A percentile compares a stretch with the other conserved stretches of the same genome.
These are phyloP conservation scores for Pleomassaria siparia DNA, from an alignment of 2,329 filamentous ascomycete species.

Conservation along the genomic window DNA sequence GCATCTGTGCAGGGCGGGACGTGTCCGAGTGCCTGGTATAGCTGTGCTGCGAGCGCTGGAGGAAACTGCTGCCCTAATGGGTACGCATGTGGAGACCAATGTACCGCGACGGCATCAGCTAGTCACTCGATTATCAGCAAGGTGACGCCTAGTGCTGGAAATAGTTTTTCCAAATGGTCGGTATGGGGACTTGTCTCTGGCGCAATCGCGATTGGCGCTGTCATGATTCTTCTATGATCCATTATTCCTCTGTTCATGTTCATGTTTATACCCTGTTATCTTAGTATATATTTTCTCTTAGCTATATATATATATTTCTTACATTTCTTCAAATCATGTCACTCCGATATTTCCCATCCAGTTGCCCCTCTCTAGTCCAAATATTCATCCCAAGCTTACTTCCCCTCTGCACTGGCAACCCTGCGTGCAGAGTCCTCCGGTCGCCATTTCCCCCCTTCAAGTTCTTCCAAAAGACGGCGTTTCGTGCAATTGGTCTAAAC, in stretches of 20 bases:
- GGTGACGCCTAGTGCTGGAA: conserved; percentile 41
- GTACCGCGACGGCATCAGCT: conserved; percentile 36
- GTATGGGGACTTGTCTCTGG: conserved; percentile 33
- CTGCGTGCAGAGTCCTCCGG: conserved; percentile 53
- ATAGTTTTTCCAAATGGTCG: conserved; percentile 25
- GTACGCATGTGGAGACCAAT: conserved; percentile 38
- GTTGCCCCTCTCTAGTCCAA: conserved; percentile 22
- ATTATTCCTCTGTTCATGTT: background rate
- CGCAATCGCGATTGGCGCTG: conserved; percentile 35
- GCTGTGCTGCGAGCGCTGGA: conserved; percentile 64
- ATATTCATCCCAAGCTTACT: conserved; percentile 50
- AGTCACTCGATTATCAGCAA: conserved; percentile 36
- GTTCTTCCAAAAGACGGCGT: conserved; percentile 64
- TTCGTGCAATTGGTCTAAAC: conserved; percentile 57
- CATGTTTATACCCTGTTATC: conserved; percentile 1
- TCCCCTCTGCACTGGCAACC: conserved; percentile 56
- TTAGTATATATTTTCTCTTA: background rate
- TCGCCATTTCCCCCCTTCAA: conserved; percentile 56
- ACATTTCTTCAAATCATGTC: conserved; percentile 6
- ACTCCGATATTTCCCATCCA: conserved; percentile 22
- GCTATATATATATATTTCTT: background rate
- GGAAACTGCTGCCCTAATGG: conserved; percentile 81
- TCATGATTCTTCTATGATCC: conserved; percentile 42
- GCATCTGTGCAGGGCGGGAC: conserved; percentile 43
- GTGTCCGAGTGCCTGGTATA: conserved; percentile 80